Evolutionary conservation across 2,329 filamentous ascomycete genomes (phyloP).

Genomic region (Talaromyces sp.): DNA sequence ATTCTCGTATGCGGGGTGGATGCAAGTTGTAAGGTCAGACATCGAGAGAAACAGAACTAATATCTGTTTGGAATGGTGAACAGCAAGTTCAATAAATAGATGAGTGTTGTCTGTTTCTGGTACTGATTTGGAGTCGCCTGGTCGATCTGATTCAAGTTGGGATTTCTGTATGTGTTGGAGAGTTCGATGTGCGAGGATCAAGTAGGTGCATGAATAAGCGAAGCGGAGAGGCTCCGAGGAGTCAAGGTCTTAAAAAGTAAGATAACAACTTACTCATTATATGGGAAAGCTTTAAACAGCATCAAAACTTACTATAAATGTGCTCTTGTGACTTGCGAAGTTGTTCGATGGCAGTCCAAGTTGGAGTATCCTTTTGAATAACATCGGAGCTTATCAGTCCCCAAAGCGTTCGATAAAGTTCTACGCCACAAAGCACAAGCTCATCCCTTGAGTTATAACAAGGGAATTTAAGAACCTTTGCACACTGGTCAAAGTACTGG

Average conservation of each 20-base stretch:
- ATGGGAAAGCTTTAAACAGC: background rate
- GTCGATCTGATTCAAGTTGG: background rate
- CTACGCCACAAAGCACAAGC: conserved; percentile 13
- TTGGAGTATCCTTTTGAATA: conserved; percentile 3
- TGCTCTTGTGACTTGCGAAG: conserved; percentile 14
- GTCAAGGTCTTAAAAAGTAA: conserved; percentile 16
- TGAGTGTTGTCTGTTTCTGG: background rate
- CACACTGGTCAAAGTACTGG: conserved; percentile 16
- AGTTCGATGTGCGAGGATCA: conserved; percentile 16
- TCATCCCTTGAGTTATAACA: conserved; percentile 16
- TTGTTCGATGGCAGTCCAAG: conserved; percentile 15
- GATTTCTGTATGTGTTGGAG: conserved; percentile 9
- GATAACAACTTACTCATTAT: too few relatives aligned
- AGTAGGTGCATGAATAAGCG: conserved; percentile 16
- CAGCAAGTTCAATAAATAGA: conserved; percentile 11
- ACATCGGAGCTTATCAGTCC: conserved; percentile 11
- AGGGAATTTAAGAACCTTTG: conserved; percentile 12
- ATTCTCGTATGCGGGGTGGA: conserved; percentile 18
- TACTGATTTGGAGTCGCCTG: background rate
- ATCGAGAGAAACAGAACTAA: conserved; percentile 12
- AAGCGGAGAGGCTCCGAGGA: conserved; percentile 18
- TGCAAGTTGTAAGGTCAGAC: conserved; percentile 17
- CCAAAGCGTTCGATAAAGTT: conserved; percentile 14
- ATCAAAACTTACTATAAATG: conserved; percentile 16
- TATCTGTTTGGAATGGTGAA: conserved; percentile 6